Percentiles rank a stretch among this genome's conserved stretches.
phyloP scores from a whole-genome alignment of 2,329 filamentous ascomycete species.

The Alternaria ventricosa region DNA sequence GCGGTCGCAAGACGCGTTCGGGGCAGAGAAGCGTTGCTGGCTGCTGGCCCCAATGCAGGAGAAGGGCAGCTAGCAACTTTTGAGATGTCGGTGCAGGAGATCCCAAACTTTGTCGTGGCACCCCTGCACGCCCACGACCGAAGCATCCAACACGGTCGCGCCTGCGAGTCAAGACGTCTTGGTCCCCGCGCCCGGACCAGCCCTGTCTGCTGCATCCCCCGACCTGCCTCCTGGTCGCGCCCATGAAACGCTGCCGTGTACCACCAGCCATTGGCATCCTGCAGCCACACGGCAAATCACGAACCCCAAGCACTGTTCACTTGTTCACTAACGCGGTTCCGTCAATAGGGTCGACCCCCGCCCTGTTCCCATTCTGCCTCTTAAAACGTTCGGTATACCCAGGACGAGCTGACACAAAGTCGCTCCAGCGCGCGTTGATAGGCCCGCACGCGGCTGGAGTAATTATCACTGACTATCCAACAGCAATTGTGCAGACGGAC shows the following conservation, averaged over 20 bases:
- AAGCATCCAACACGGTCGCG: background rate
- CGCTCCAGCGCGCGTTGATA: background rate
- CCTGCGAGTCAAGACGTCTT: constrained; percentile 11
- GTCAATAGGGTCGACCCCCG: background rate
- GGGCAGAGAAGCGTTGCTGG: background rate
- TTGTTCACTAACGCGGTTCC: constrained; percentile 11
- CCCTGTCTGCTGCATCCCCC: background rate
- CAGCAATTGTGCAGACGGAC: background rate
- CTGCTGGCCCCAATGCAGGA: constrained; percentile 13
- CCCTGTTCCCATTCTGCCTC: background rate
- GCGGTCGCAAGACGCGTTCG: constrained; percentile 5
- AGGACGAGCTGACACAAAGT: background rate
- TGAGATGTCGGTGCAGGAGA: constrained; percentile 16
- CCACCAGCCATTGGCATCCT: constrained; percentile 1
- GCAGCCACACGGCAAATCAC: constrained; percentile 7
- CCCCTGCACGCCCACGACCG: constrained; percentile 9
- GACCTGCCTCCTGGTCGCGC: background rate
- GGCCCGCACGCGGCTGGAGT: background rate
- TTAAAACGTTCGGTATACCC: background rate
- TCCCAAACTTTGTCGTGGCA: constrained; percentile 15
- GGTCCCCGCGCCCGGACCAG: background rate
- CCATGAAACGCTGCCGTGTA: constrained; percentile 5
- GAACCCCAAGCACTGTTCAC: constrained; percentile 5
- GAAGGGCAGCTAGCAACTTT: constrained; percentile 11
- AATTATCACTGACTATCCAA: background rate